Evolutionary conservation across 306 rosid genomes (phyloP), one percentile per base, ranked within the genome.

Genomic region (Acacia crassicarpa): DNA sequence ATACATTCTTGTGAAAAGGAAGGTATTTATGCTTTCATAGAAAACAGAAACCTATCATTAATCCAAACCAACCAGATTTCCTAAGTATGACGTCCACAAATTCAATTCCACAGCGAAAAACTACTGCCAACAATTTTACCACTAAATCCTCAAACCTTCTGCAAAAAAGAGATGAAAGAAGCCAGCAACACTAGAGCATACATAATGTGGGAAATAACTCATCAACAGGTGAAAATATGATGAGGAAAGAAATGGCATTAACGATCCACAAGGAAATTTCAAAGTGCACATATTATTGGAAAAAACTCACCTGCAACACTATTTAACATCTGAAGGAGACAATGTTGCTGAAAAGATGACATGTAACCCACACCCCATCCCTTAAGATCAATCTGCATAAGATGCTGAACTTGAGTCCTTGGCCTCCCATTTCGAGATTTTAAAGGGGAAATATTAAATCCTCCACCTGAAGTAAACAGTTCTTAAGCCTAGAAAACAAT

Each of bases 401-500:
- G 97, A 90, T 95, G 99, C 91, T 95, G 99, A 80, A 95, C 99
- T 85, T 93, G 99, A 59, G 98, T 86, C 89, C 99, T 91, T 44
- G 99, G 97, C 77, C 88, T 92, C 86, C 99, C 99, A 82, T 95
- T 92, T 85, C 97, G 89, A 84, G 97, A 81, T 88, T 93, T 95
- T 72, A 95, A 81, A 53, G 99, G 98, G 74, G 99, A 89, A 87
- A 95, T 92, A 80, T 93, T 95, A 89, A 74, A 95, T 84, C 99
- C 99, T 66, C 99, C 99, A 88, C 99, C 99, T 95, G 85, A 65
- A 75, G 72, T 88, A 78, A 67, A 43, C 75, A 73, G 43, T 63
- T 68, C 59, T 78, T 75, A 79, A 83, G 62, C 56, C 77, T 23
- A 46, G 56, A 65, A 61, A 80, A 67, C n/a, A 75, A 78, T 32